Evolutionary conservation across 2,329 filamentous ascomycete genomes (phyloP).

Genomic region (Parafenestella ontariensis): DNA sequence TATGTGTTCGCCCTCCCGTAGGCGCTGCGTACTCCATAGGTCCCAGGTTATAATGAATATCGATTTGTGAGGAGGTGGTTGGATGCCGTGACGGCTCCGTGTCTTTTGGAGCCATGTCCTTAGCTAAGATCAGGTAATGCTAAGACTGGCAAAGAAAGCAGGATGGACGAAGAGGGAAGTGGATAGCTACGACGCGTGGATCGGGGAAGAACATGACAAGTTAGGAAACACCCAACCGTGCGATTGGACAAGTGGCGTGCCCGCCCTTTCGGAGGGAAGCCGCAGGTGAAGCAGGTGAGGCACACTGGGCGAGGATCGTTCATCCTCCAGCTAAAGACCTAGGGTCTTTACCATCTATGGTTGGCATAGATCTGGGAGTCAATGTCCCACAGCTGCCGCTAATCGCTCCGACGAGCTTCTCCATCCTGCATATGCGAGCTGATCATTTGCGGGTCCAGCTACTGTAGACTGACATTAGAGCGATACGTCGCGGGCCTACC

Average conservation of each 20-base stretch:
- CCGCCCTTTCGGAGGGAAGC: neutral
- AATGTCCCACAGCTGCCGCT: constrained; percentile 1
- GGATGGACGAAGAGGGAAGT: neutral
- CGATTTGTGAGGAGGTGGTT: constrained; percentile 8
- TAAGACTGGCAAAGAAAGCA: neutral
- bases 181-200: neutral
- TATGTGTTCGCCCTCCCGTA: constrained; percentile 17
- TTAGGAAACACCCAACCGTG: neutral
- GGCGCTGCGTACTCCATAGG: constrained; percentile 19
- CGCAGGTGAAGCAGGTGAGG: neutral
- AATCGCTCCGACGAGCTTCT: constrained; percentile 2
- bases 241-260: constrained; percentile 3
- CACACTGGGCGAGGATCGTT: constrained; percentile 1
- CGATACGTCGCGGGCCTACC: constrained; percentile 2
- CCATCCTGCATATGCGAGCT: constrained; percentile 4
- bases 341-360: neutral
- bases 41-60: constrained; percentile 5
- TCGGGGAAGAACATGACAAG: neutral
- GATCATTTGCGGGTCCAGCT: neutral
- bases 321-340: neutral
- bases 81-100: constrained; percentile 8
- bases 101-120: constrained; percentile 7
- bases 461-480: neutral
- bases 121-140: neutral
- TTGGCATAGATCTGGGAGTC: neutral